Evolutionary conservation across 2,329 filamentous ascomycete genomes (phyloP).

Genomic region (Aureobasidium subglaciale): DNA sequence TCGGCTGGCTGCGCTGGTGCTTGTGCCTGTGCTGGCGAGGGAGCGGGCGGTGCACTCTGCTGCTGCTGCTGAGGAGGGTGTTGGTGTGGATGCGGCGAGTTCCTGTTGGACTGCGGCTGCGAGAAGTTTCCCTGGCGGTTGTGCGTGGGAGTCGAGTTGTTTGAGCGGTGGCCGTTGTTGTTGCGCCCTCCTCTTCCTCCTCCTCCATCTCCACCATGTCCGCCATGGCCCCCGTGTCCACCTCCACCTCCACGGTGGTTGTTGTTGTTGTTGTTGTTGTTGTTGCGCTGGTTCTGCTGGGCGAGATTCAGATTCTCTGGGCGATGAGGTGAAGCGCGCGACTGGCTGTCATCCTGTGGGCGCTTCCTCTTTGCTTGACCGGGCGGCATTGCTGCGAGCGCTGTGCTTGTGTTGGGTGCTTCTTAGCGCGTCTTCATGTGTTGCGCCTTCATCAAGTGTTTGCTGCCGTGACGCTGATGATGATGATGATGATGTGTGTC

Average conservation of each 20-base stretch:
- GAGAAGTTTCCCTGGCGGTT: slow-evolving; percentile 11
- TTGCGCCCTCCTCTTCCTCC: not conserved
- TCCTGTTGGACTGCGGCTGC: slow-evolving; percentile 9
- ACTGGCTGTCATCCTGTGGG: slow-evolving; percentile 36
- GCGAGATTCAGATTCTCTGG: slow-evolving; percentile 46
- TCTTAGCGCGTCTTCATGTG: not conserved
- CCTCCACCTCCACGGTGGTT: too few relatives aligned
- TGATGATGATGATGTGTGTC: too few relatives aligned
- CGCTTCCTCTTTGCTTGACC: slow-evolving; percentile 51
- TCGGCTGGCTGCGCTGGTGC: not conserved
- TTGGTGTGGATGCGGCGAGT: slow-evolving; percentile 15
- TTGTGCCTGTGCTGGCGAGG: too few relatives aligned
- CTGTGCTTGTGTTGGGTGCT: not conserved
- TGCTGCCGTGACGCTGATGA: too few relatives aligned
- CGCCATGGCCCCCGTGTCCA: too few relatives aligned
- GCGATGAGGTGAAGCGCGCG: slow-evolving; percentile 44
- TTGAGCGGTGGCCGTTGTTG: slow-evolving; percentile 1
- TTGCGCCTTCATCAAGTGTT: not conserved
- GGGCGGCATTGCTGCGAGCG: slow-evolving; percentile 39
- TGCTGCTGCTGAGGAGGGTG: slow-evolving; percentile 16
- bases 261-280: slow-evolving; percentile 13
- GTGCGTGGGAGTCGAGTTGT: slow-evolving; percentile 14
- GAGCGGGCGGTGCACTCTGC: too few relatives aligned
- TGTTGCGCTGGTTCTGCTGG: slow-evolving; percentile 39
- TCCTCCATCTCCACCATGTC: too few relatives aligned